phyloP scores from a whole-genome alignment of 106 monocot species.

The Iris macrosiphon region DNA sequence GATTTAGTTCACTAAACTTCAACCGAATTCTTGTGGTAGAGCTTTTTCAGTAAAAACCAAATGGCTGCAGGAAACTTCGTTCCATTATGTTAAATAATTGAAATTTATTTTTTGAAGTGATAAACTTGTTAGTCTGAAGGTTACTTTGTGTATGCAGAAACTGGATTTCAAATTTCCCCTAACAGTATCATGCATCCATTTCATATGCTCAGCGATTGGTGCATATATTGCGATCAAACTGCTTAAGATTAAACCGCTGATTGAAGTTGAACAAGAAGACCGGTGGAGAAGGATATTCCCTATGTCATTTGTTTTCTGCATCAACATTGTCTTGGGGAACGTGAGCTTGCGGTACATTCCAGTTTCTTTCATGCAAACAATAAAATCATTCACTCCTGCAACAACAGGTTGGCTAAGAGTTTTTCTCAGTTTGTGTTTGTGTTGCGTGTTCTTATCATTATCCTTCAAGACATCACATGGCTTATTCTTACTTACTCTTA shows the following conservation, averaged over 20 bases:
- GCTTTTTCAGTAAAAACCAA: too few relatives aligned
- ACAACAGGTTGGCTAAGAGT: constrained; percentile 62
- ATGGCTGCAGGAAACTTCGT: too few relatives aligned
- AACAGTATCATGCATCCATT: constrained; percentile 88
- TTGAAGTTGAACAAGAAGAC: constrained; percentile 83
- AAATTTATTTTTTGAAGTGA: not conserved
- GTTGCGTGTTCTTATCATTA: not conserved
- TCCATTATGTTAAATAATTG: too few relatives aligned
- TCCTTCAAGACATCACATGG: not conserved
- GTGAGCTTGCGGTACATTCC: constrained; percentile 98
- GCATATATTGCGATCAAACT: constrained; percentile 79
- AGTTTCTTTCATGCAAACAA: constrained; percentile 98
- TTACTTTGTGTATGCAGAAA: constrained; percentile 40
- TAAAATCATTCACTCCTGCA: constrained; percentile 97
- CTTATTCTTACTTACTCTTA: constrained; percentile 4
- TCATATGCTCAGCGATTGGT: constrained; percentile 90
- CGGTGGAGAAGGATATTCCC: constrained; percentile 98
- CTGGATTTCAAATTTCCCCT: constrained; percentile 94
- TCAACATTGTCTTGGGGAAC: constrained; percentile 94
- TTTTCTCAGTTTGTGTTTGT: not conserved
- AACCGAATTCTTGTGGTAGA: too few relatives aligned
- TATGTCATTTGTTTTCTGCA: constrained; percentile 97
- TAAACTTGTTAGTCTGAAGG: not conserved
- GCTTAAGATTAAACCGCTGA: constrained; percentile 74
- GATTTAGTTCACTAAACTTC: too few relatives aligned